These are phyloP conservation scores for Claviceps capensis DNA, from an alignment of 2,329 filamentous ascomycete genomes.

Conservation along the genomic window DNA sequence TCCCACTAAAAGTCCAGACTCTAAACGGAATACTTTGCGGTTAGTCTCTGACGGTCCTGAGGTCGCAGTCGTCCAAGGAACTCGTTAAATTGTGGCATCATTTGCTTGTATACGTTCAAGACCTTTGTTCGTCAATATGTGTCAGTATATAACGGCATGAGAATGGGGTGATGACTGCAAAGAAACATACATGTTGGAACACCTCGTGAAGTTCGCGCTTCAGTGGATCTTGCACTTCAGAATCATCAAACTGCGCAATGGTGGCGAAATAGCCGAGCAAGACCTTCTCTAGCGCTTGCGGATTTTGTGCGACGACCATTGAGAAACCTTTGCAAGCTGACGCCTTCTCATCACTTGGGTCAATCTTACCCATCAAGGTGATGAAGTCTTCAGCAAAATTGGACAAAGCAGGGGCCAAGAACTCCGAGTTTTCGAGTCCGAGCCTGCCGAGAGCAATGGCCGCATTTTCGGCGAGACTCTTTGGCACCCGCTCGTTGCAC, in stretches of 20 bases:
- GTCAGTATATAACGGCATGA: background rate
- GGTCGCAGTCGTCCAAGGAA: conserved; percentile 38
- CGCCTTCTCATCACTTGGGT: conserved; percentile 85
- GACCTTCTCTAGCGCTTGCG: conserved; percentile 79
- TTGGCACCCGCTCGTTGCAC: conserved; percentile 70
- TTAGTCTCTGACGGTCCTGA: conserved; percentile 35
- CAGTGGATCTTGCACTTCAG: conserved; percentile 43
- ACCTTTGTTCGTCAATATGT: conserved; percentile 23
- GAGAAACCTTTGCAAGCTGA: conserved; percentile 88
- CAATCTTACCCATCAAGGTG: conserved; percentile 66
- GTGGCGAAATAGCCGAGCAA: conserved; percentile 70
- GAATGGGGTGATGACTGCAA: background rate
- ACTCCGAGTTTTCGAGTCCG: conserved; percentile 63
- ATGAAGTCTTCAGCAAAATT: conserved; percentile 77
- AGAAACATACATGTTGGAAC: conserved; percentile 57
- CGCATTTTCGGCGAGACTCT: conserved; percentile 83
- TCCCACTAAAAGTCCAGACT: no score
- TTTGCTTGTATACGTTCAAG: conserved; percentile 40
- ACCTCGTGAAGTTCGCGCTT: conserved; percentile 54
- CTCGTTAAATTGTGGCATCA: conserved; percentile 44
- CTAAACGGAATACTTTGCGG: conserved; percentile 32
- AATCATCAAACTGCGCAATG: conserved; percentile 65
- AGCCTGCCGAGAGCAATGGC: conserved; percentile 84
- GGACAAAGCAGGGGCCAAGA: conserved; percentile 64
- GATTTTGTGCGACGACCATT: conserved; percentile 70